A percentile compares a stretch with the other conserved stretches of the same genome.
These are phyloP conservation scores for Mycena metata DNA, from an alignment of 768 basidiomycete genomes.

Conservation along the genomic window DNA sequence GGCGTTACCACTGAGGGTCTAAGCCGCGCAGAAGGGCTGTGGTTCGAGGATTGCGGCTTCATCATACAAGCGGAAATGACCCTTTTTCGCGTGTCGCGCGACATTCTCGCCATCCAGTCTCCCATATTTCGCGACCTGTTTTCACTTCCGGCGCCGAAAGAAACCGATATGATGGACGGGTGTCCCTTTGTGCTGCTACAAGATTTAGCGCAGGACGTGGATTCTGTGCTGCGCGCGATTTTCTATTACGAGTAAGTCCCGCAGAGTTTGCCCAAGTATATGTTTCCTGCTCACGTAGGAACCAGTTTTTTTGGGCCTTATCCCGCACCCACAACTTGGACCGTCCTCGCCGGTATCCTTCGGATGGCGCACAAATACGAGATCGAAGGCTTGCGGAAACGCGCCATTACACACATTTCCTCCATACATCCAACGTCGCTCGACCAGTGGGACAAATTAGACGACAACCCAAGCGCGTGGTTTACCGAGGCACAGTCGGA, in stretches of 20 bases:
- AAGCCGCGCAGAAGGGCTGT: too few relatives aligned
- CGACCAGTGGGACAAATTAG: not conserved
- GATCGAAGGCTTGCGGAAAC: not conserved
- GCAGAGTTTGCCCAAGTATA: not conserved
- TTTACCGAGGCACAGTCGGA: not conserved
- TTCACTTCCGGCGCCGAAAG: not conserved
- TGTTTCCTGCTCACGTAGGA: not conserved
- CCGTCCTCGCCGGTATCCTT: not conserved
- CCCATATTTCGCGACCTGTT: too few relatives aligned
- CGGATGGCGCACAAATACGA: conserved; percentile 1
- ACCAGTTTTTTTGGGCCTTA: not conserved
- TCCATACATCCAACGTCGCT: not conserved
- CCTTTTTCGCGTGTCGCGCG: not conserved
- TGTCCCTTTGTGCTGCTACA: not conserved
- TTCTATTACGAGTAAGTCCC: not conserved
- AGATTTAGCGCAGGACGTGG: not conserved
- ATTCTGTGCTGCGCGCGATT: not conserved
- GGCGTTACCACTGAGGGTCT: too few relatives aligned
- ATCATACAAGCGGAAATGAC: too few relatives aligned
- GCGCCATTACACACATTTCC: not conserved
- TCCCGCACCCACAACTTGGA: not conserved
- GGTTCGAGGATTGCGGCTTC: too few relatives aligned
- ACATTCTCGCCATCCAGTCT: not conserved
- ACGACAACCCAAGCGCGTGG: not conserved
- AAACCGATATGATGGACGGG: not conserved